Base-by-base conservation (phyloP, 2,329 filamentous ascomycete species). In the Biscogniauxia marginata region DNA sequence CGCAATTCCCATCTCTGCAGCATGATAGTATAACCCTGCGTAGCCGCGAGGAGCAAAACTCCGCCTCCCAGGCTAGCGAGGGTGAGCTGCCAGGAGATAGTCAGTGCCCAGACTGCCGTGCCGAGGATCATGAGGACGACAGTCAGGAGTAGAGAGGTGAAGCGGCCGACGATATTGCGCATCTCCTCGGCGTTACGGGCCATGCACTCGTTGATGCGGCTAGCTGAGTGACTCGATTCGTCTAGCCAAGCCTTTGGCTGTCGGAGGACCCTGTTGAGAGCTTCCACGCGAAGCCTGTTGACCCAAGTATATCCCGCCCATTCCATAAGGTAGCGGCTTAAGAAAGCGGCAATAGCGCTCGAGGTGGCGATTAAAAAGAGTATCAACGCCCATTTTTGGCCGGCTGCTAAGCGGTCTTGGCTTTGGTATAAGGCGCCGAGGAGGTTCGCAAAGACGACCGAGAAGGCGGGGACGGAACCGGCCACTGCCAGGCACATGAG, bases 171-270 rank as follows among this genome's bases (percentile, higher is more conserved):
- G 0, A 98, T 76, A 63, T 90, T 92, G 7, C 90, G 84, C 84
- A 95, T 93, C 68, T 96, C 91, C 69, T 98, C 92, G 0, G 88
- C 89, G 65, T 91, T 90, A 16, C 88, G 83, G 65, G 96, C 91
- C 0, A 98, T 80, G 46, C 83, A 88, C 58, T 90, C 86, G 0
- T 81, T 85, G 45, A 98, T 79, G 1, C 80, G 78, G 0, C 79
- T 77, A 0, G 88, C 76, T 0, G 81, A 84, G 70, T 95, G 89
- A 30, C 79, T 77, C 1, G 87, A 79, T 50, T 80, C 76, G 60
- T 91, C 87, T 64, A 96, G 96, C 87, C 92, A 98, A 4, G 81
- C 73, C 58, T 83, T 86, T 0, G 90, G 88, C 67, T 97, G 93
- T 43, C 82, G 79, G 0, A 98, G 77, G 16, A 96, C 85, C 1